phyloP scores from a whole-genome alignment of 108 stramenopile genomes.

The Poteriospumella lacustris region DNA sequence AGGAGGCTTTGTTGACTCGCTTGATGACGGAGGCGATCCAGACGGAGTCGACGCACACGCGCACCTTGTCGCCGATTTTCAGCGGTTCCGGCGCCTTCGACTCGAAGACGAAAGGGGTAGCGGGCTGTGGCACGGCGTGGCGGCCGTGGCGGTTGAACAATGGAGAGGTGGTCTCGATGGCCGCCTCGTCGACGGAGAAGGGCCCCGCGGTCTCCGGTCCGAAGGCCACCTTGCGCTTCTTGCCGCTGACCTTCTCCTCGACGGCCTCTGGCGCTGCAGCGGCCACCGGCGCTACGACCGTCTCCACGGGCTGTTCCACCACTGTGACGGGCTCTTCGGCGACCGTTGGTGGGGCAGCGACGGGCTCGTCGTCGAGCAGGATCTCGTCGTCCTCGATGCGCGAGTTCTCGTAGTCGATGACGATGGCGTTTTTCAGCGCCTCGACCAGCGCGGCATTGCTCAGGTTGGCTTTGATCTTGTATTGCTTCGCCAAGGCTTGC shows the following conservation, averaged over 20 bases:
- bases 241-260: too few species aligned
- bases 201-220: too few species aligned
- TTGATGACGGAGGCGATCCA: background rate
- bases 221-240: too few species aligned
- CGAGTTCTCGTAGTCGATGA: background rate
- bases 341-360: background rate
- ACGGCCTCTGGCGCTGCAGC: too few species aligned
- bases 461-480: conserved; percentile 15
- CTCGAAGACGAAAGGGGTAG: too few species aligned
- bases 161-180: too few species aligned
- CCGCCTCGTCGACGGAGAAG: too few species aligned
- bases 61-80: background rate
- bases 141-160: too few species aligned
- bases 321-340: background rate
- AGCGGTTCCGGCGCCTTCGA: background rate
- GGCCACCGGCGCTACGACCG: too few species aligned
- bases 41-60: background rate
- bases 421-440: too few species aligned
- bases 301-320: background rate
- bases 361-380: background rate
- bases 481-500: conserved; percentile 11
- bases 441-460: background rate
- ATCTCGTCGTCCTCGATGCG: background rate
- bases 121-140: too few species aligned
- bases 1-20: background rate